phyloP scores from a whole-genome alignment of 2,329 filamentous ascomycete genomes.

The Colletotrichum orbiculare region DNA sequence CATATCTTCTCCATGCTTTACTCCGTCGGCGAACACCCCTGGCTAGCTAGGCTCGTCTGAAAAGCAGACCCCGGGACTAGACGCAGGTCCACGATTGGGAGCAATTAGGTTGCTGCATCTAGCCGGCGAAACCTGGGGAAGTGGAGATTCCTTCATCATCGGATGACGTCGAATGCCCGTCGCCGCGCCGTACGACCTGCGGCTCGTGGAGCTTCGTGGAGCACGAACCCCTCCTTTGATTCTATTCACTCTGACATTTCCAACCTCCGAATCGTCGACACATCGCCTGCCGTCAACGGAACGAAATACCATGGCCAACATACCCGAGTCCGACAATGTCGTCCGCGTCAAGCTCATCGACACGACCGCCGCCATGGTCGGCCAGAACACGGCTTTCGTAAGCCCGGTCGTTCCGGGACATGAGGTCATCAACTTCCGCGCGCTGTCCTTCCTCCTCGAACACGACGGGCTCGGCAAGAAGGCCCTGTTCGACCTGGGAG shows the following conservation, averaged over 20 bases:
- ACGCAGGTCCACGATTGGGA: not conserved
- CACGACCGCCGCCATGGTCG: slow-evolving; percentile 34
- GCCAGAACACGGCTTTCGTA: slow-evolving; percentile 31
- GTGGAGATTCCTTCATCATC: slow-evolving; percentile 16
- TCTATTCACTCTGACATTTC: not conserved
- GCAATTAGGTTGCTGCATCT: slow-evolving; percentile 5
- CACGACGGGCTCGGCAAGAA: slow-evolving; percentile 32
- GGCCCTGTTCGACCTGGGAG: slow-evolving; percentile 36
- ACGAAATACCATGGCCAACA: slow-evolving; percentile 10
- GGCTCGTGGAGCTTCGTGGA: not conserved
- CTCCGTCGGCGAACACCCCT: not conserved
- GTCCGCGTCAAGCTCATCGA: slow-evolving; percentile 38
- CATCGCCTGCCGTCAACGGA: rapidly evolving
- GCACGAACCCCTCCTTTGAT: not conserved
- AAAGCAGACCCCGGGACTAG: not conserved
- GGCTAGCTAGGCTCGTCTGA: slow-evolving; percentile 18
- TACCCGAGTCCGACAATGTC: slow-evolving; percentile 29
- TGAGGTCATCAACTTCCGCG: slow-evolving; percentile 37
- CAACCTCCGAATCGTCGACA: not conserved
- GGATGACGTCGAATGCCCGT: slow-evolving; percentile 21
- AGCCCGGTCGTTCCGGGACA: slow-evolving; percentile 35
- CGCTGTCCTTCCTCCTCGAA: slow-evolving; percentile 37
- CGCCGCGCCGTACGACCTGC: not conserved
- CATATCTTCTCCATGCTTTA: not conserved
- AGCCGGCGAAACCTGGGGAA: slow-evolving; percentile 4